Conservation (phyloP, 768 basidiomycete genomes). For the Leucogyrophana mollusca region DNA sequence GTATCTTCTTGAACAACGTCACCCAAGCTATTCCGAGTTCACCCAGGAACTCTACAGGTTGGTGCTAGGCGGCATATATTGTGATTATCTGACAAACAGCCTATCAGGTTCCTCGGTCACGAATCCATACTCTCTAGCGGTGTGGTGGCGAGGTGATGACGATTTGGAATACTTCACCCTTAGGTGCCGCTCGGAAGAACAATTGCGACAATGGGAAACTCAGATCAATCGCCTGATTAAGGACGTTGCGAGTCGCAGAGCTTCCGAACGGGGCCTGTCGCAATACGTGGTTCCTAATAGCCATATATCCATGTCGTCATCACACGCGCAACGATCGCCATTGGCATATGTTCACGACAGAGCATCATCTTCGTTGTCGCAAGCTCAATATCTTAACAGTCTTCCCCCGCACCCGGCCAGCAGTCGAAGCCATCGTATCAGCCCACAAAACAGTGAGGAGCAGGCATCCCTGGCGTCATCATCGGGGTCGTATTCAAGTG, state of each 20-base stretch:
- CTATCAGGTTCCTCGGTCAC: conserved; percentile 44
- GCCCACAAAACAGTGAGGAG: conserved; percentile 40
- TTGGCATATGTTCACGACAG: conserved; percentile 36
- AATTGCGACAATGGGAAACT: conserved; percentile 89
- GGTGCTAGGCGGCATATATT: conserved; percentile 27
- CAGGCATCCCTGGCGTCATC: conserved; percentile 28
- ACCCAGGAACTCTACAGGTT: conserved; percentile 60
- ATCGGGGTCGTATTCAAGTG: conserved; percentile 27
- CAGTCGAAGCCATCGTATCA: conserved; percentile 31
- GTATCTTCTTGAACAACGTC: conserved; percentile 96
- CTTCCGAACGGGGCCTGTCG: conserved; percentile 60
- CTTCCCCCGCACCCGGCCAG: conserved; percentile 32
- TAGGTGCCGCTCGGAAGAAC: conserved; percentile 89
- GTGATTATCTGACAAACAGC: conserved; percentile 1
- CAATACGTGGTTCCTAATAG: conserved; percentile 43
- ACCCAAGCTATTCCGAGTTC: conserved; percentile 71
- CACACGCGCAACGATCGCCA: conserved; percentile 31
- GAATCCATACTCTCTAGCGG: conserved; percentile 76
- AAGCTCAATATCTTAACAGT: conserved; percentile 28
- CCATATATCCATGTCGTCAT: conserved; percentile 40
- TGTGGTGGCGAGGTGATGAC: conserved; percentile 95
- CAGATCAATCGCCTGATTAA: conserved; percentile 87
- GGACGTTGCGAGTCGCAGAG: conserved; percentile 68
- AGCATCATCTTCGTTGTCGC: conserved; percentile 33
- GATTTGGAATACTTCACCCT: conserved; percentile 93